Base-by-base conservation (phyloP, 2,329 filamentous ascomycete genomes). In the Teratosphaeria nubilosa region DNA sequence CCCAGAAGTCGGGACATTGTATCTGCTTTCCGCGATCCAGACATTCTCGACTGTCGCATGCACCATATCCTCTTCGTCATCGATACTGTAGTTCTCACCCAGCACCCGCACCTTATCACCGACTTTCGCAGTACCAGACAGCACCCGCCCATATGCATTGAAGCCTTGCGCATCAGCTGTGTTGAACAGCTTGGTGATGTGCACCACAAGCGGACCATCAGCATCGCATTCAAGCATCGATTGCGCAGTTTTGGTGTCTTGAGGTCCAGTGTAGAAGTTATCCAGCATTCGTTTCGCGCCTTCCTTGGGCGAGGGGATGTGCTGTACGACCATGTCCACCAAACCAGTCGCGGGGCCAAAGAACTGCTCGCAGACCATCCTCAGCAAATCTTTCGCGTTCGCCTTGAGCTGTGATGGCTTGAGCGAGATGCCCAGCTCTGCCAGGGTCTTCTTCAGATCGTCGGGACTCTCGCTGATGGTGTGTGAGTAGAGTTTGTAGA, bases 31-130 rank as follows among this genome's bases (percentile, higher is more conserved):
- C 7, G 87, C 88, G 64, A 99, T 92, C 78, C 89, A 95, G 13
- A 94, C 91, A 63, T 91, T 86, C 1, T 85, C 83, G 60, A 99
- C 87, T 0, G 87, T 92, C 30, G 90, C 90, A 68, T 85, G 80
- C 0, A 87, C 88, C 90, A 97, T 97, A 69, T 99, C 94, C 78
- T 99, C 94, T 70, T 97, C 91, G 64, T 99, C 94, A 65, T 99
- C 94, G 14, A 96, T 83, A 4, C 91, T 96, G 74, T 97, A 99
- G 5, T 89, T 89, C 71, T 99, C 94, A 54, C 94, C 94, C 1
- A 99, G 83, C 13, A 99, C 91, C 48, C 94, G 86, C 16, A 99
- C 90, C 65, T 90, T 85, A 68, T 87, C 82, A 20, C 89, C 88
- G 22, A 91, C 87, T 32, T 84, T 85, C 25, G 88, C 94, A 31